These are phyloP conservation scores for Aspergillus sp. DNA, from an alignment of 2,329 filamentous ascomycete species.

Conservation along the genomic window DNA sequence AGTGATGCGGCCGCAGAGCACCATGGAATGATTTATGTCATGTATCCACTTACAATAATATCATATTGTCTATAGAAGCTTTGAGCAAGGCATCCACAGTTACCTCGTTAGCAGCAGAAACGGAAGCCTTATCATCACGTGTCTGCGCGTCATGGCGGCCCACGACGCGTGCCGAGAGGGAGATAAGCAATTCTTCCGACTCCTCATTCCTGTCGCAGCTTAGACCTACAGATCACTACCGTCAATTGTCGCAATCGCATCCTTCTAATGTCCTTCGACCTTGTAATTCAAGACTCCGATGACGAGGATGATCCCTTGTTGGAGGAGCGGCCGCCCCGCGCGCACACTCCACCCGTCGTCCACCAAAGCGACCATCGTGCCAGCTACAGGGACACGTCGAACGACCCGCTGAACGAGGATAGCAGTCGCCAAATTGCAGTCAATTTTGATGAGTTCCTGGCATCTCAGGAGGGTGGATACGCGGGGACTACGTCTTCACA, in stretches of 20 bases:
- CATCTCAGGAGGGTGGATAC: conserved; percentile 27
- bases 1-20: conserved; percentile 65
- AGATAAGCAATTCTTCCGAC: neutral
- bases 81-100: neutral
- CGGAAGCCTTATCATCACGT: conserved; percentile 32
- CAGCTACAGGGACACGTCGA: conserved; percentile 11
- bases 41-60: neutral
- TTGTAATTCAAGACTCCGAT: conserved; percentile 47
- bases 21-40: conserved; percentile 29
- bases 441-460: conserved; percentile 40
- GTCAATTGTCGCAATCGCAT: neutral
- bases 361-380: conserved; percentile 11
- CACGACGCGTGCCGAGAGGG: conserved; percentile 1
- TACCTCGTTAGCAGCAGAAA: neutral
- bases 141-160: conserved; percentile 22
- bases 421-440: conserved; percentile 21
- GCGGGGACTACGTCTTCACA: conserved; percentile 29
- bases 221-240: neutral
- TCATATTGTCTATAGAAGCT: neutral
- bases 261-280: conserved; percentile 33
- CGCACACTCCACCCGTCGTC: conserved; percentile 12
- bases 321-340: conserved; percentile 23
- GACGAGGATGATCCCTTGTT: conserved; percentile 40
- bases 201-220: neutral
- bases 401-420: conserved; percentile 4